Evolutionary conservation across 139 green algal genomes (phyloP).

Genomic region (Volvox reticuliferus): DNA sequence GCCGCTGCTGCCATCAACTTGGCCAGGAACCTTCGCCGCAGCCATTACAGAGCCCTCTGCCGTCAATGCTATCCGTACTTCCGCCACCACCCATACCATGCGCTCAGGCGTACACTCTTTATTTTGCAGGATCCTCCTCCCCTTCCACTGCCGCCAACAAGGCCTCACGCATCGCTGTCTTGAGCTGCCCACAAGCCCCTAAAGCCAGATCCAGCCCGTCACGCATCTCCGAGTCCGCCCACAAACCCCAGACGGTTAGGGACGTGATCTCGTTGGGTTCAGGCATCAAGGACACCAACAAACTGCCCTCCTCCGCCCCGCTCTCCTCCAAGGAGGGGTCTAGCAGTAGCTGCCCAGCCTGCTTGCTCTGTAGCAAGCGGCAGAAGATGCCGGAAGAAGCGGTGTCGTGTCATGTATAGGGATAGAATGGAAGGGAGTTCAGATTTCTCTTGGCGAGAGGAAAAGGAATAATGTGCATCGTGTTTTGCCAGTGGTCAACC

Average conservation of each 20-base stretch:
- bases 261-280: slow-evolving; percentile 70
- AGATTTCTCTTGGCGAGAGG: too few species aligned
- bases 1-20: too few species aligned
- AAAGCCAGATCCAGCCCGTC: slow-evolving; percentile 76
- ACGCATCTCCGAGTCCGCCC: slow-evolving; percentile 52
- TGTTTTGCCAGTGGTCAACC: too few species aligned
- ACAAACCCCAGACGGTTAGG: slow-evolving; percentile 66
- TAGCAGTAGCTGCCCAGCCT: slow-evolving; percentile 69
- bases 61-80: neutral
- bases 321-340: slow-evolving; percentile 73
- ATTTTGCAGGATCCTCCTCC: neutral
- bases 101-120: neutral
- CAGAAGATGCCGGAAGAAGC: too few species aligned
- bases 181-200: slow-evolving; percentile 81
- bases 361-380: slow-evolving; percentile 9
- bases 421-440: too few species aligned
- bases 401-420: too few species aligned
- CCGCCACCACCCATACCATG: neutral
- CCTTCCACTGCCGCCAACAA: slow-evolving; percentile 32
- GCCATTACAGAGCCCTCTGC: too few species aligned
- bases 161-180: slow-evolving; percentile 53
- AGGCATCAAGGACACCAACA: slow-evolving; percentile 73
- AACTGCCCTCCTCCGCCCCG: slow-evolving; percentile 57
- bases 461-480: too few species aligned
- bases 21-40: too few species aligned